Conservation (phyloP, 1,284 basidiomycete genomes). For the Cystobasidium sp. region DNA sequence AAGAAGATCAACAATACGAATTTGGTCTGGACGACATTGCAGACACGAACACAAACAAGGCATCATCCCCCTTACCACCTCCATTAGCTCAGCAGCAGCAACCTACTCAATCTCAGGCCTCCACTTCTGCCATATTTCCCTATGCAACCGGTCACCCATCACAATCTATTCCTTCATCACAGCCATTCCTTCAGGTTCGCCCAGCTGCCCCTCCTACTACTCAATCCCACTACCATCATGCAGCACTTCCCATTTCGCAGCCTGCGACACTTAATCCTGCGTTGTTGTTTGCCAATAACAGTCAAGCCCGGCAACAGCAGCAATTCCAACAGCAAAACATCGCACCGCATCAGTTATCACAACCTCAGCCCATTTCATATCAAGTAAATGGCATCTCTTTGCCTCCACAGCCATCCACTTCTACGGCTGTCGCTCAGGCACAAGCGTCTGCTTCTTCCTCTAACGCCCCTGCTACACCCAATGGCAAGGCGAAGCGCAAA, state of each 20-base stretch:
- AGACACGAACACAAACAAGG: background rate
- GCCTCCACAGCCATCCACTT: background rate
- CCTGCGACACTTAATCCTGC: conserved; percentile 19
- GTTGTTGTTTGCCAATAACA: conserved; percentile 3
- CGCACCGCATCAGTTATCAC: conserved; percentile 27
- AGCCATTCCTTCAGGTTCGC: background rate
- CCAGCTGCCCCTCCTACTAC: background rate
- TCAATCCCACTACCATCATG: conserved; percentile 9
- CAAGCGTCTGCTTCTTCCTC: conserved; percentile 6
- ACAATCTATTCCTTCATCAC: background rate
- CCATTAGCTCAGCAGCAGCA: background rate
- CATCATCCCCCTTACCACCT: background rate
- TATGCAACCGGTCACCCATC: background rate
- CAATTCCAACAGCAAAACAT: background rate
- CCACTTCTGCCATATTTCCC: background rate
- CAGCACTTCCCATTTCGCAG: conserved; percentile 10
- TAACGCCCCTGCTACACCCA: background rate
- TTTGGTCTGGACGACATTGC: conserved; percentile 12
- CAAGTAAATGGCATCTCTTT: conserved; percentile 13
- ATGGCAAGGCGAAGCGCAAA: conserved; percentile 1
- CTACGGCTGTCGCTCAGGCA: background rate
- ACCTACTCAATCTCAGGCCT: background rate
- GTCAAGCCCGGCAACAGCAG: background rate
- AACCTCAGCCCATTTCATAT: conserved; percentile 25
- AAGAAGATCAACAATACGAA: conserved; percentile 24